Base-by-base conservation (phyloP, 768 basidiomycete species). In the Agrocybe praecox region DNA sequence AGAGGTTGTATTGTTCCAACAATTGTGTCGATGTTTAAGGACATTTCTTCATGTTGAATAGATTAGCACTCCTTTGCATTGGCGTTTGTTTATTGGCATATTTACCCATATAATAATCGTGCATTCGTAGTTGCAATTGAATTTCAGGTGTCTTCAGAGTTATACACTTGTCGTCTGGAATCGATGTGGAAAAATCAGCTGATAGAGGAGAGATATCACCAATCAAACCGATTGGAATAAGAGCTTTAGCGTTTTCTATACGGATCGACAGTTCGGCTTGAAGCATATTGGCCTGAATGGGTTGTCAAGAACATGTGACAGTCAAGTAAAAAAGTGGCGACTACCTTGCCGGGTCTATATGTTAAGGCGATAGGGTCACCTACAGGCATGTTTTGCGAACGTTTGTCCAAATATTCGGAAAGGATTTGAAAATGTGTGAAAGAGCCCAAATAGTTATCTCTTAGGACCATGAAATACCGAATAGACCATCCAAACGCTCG, bases 361-460 rank as follows among this genome's bases (percentile, higher is more conserved):
- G 92, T 94, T 56, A 83, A 75, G 51, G 82, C 74, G 1, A 96
- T 78, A 0, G 92, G 93, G 72, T 98, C 96, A 5, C 95, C 96
- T 14, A 87, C 76, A 11, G 84, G 82, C 1, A 81, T 61, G 1
- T 81, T 81, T 49, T 75, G 76, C 44, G 74, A 78, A 42, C 85
- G 80, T 65, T 86, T 89, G 52, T 88, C 83, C 46, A 94, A 75
- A 68, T 94, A 96, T 74, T 98, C 96, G 19, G 81, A 82, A 42
- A 94, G 77, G 0, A 93, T 97, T 2, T 88, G 87, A 64, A 96
- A 98, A 62, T 96, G 91, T 1, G 94, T 97, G 72, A 97, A 98
- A 5, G 85, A 81, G 11, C 96, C 96, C 49, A 98, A 86, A 71
- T 98, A 98, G 71, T 98, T 98, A 65, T 96, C 94, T 46, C 90